Evolutionary conservation across 2,329 filamentous ascomycete genomes (phyloP), one percentile per base, ranked within the genome.

Genomic region (Fusarium torulosum): DNA sequence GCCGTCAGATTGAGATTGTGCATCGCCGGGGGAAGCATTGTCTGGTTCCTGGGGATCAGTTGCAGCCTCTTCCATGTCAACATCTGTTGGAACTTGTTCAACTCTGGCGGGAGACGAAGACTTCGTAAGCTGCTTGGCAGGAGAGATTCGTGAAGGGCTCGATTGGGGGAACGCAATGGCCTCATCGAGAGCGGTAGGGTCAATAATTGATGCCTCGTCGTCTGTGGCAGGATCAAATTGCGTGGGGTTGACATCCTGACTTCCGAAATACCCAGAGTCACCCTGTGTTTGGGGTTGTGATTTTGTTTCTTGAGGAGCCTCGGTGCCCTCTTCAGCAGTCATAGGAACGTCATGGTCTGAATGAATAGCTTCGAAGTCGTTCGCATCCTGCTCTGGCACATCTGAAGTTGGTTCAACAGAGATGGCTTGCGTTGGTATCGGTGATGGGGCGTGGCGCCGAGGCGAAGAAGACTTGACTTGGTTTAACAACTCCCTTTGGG

Each of bases 201-300:
- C 70, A 52, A 71, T 29, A 7, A 69, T 61, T 5, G 55, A 70
- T 17, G 59, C 53, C 25, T 62, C 69, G 15, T 73, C 63, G 15
- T 72, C 70, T 5, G 54, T 44, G 15, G 71, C 55, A 7, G 65
- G 59, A 20, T 74, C 73, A 55, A 70, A 59, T 31, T 73, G 69
- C 7, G 71, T 67, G 17, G 70, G 63, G 13, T 71, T 66, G 13
- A 79, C 61, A 37, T 81, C 79, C 70, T 90, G 88, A 71, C 89
- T 91, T 45, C 89, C 90, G 79, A 91, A 88, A 72, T 92, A 93
- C 27, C 91, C 90, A 33, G 91, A 93, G 71, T 93, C 90, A 8
- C 50, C 60, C 35, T 79, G 77, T 3, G 69, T 72, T 37, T 62
- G 69, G 14, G 68, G 63, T 23, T 68, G 69, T 17, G 63, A 46